These are phyloP conservation scores for Colletotrichum spaethianum DNA, from an alignment of 2,329 filamentous ascomycete species.

Conservation along the genomic window DNA sequence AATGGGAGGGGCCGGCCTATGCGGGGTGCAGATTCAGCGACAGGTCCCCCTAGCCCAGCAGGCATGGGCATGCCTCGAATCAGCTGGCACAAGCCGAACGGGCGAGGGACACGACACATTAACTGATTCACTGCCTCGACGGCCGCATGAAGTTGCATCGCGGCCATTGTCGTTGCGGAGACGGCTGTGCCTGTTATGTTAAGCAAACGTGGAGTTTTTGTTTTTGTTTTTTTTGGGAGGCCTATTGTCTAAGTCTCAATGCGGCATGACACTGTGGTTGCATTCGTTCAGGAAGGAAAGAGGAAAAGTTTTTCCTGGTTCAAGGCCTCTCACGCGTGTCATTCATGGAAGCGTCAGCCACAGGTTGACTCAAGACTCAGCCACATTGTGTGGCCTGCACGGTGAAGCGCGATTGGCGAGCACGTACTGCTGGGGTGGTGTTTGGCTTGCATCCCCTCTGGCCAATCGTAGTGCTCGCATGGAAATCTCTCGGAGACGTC, in stretches of 20 bases:
- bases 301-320: constrained; percentile 5
- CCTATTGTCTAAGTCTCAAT: constrained; percentile 4
- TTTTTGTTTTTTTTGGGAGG: not conserved
- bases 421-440: constrained; percentile 21
- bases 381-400: constrained; percentile 17
- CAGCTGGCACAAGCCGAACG: constrained; percentile 27
- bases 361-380: constrained; percentile 31
- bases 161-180: constrained; percentile 24
- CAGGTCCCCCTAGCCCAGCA: not conserved
- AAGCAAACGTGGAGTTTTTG: too few relatives aligned
- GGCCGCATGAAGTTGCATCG: constrained; percentile 28
- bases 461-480: constrained; percentile 29
- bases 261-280: constrained; percentile 9
- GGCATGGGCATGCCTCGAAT: constrained; percentile 30
- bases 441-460: constrained; percentile 12
- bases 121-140: constrained; percentile 21
- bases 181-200: constrained; percentile 11
- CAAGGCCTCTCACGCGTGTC: constrained; percentile 14
- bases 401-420: constrained; percentile 28
- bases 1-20: constrained; percentile 19
- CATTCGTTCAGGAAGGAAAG: not conserved
- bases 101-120: constrained; percentile 9
- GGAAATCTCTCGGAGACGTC: constrained; percentile 26
- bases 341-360: constrained; percentile 9
- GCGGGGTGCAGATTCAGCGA: constrained; percentile 28